Evolutionary conservation across 768 basidiomycete species (phyloP).

Genomic region (Termitomyces sp.): DNA sequence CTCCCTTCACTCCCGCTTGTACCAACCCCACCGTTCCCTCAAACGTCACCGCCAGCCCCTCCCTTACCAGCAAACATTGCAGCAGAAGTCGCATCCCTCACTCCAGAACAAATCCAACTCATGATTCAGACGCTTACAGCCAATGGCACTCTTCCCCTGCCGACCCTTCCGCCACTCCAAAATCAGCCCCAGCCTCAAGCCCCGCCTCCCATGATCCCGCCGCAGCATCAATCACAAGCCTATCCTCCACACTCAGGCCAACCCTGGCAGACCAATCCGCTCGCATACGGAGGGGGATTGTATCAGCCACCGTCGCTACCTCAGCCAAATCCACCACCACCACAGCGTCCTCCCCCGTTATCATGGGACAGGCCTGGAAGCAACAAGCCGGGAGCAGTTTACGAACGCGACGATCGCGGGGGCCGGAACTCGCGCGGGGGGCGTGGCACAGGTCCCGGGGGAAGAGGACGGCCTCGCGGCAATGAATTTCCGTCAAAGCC

Average conservation of each 20-base stretch:
- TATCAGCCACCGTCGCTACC: conserved; percentile 14
- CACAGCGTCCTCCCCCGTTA: conserved; percentile 21
- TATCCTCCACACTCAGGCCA: conserved; percentile 16
- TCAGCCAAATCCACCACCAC: conserved; percentile 7
- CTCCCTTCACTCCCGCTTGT: conserved; percentile 14
- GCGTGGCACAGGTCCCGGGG: conserved; percentile 11
- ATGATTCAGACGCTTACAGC: conserved; percentile 57
- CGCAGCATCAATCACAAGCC: conserved; percentile 21
- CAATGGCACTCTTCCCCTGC: conserved; percentile 27
- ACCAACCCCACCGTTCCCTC: conserved; percentile 15
- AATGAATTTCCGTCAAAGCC: conserved; percentile 28
- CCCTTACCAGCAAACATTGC: conserved; percentile 48
- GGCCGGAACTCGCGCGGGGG: conserved; percentile 28
- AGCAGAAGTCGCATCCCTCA: conserved; percentile 67
- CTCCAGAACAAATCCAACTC: conserved; percentile 70
- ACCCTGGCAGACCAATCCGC: conserved; percentile 9
- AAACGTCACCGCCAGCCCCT: conserved; percentile 17
- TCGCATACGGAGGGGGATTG: conserved; percentile 8
- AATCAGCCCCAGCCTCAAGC: conserved; percentile 4
- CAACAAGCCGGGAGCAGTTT: conserved; percentile 18
- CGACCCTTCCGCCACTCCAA: conserved; percentile 11
- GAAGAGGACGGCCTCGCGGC: conserved; percentile 29
- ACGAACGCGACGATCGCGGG: conserved; percentile 30
- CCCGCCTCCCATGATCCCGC: conserved; percentile 11
- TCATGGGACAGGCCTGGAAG: conserved; percentile 21